Percentiles rank a stretch among this genome's conserved stretches.
Evolutionary conservation across 345 rosid species (phyloP).

Genomic region (Gossypium sturtianum): DNA sequence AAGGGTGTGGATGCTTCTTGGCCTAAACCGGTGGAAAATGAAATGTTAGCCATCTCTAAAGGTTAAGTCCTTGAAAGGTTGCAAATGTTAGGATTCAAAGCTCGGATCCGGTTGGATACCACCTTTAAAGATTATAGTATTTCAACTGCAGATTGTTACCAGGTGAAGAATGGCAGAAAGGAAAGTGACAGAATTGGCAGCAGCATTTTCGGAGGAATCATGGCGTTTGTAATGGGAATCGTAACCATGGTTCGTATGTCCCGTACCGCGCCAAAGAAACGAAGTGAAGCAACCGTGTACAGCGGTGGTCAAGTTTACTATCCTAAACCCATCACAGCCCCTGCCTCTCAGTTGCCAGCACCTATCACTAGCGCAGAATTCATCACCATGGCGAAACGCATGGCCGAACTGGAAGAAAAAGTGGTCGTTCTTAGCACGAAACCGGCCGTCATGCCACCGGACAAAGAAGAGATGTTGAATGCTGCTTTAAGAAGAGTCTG

Average conservation of each 20-base stretch:
- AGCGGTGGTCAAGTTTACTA: slow-evolving; percentile 31
- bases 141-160: slow-evolving; percentile 13
- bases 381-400: slow-evolving; percentile 57
- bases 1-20: slow-evolving; percentile 4
- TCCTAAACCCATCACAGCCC: slow-evolving; percentile 25
- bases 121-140: background rate
- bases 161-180: slow-evolving; percentile 5
- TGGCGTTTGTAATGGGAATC: slow-evolving; percentile 64
- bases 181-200: slow-evolving; percentile 16
- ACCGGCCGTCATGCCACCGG: slow-evolving; percentile 36
- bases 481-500: slow-evolving; percentile 54
- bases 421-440: slow-evolving; percentile 34
- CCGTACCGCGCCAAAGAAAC: slow-evolving; percentile 47
- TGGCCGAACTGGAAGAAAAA: slow-evolving; percentile 71
- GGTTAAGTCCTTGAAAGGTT: background rate
- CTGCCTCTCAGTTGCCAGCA: slow-evolving; percentile 20
- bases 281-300: slow-evolving; percentile 45
- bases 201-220: slow-evolving; percentile 38
- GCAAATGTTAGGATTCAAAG: background rate
- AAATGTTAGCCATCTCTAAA: background rate
- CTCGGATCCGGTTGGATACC: background rate
- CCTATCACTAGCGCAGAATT: slow-evolving; percentile 42
- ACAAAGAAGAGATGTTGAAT: slow-evolving; percentile 64
- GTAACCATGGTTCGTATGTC: slow-evolving; percentile 55
- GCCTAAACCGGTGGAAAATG: background rate